These are phyloP conservation scores for Comarum palustre DNA, from an alignment of 306 rosid species.

Conservation along the genomic window DNA sequence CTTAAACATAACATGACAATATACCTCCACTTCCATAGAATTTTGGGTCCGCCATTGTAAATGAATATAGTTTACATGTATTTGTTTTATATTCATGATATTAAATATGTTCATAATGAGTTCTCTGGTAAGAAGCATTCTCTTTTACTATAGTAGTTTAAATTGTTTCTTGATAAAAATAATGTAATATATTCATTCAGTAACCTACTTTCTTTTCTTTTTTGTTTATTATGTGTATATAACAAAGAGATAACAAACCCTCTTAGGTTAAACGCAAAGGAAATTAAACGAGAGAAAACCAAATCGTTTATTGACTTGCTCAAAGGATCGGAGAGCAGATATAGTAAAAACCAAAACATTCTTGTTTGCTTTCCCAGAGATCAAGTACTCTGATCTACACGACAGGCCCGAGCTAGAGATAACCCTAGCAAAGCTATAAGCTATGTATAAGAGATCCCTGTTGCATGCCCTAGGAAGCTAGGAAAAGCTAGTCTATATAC, in stretches of 20 bases:
- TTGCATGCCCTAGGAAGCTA: conserved; percentile 7
- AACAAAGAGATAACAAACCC: not conserved
- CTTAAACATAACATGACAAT: too few species aligned
- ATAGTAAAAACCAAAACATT: conserved; percentile 64
- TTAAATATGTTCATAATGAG: too few species aligned
- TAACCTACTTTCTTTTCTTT: too few species aligned
- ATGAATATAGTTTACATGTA: too few species aligned
- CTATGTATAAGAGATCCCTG: not conserved
- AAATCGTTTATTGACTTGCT: not conserved
- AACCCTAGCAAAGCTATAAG: conserved; percentile 26
- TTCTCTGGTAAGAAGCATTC: too few species aligned
- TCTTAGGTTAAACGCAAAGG: not conserved
- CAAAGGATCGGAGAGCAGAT: conserved; percentile 10
- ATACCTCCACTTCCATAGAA: too few species aligned
- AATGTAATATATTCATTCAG: too few species aligned
- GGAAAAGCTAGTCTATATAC: not conserved
- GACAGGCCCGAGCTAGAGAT: conserved; percentile 24
- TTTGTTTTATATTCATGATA: too few species aligned
- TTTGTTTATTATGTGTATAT: too few species aligned
- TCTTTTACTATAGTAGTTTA: too few species aligned
- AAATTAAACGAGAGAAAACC: not conserved
- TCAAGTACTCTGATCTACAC: conserved; percentile 30
- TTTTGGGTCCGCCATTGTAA: too few species aligned
- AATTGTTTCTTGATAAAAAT: too few species aligned
- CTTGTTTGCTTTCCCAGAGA: conserved; percentile 53